These are phyloP conservation scores for Ilyonectria destructans DNA, from an alignment of 2,329 filamentous ascomycete species.

Conservation along the genomic window DNA sequence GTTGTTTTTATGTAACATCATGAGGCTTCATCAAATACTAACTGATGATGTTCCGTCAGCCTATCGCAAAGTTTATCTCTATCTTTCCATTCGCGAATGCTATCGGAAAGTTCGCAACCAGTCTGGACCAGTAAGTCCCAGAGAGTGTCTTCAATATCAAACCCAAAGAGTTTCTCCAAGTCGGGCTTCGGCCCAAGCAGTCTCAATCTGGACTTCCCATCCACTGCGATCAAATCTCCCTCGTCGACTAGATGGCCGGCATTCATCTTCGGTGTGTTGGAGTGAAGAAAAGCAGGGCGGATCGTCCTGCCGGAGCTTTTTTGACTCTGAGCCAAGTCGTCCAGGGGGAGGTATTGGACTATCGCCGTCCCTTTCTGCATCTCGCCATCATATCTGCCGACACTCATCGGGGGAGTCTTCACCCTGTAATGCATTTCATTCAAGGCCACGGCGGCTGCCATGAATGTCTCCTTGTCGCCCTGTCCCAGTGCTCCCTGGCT, in stretches of 20 bases:
- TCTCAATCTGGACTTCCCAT: constrained; percentile 27
- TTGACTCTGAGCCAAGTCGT: constrained; percentile 4
- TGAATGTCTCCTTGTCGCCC: constrained; percentile 32
- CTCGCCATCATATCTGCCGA: constrained; percentile 26
- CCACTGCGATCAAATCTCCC: constrained; percentile 22
- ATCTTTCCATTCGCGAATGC: constrained; percentile 26
- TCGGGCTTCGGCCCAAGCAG: constrained; percentile 25
- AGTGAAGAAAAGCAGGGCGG: constrained; percentile 30
- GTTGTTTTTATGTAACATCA: neutral
- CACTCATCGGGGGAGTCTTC: constrained; percentile 9
- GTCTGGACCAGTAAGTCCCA: constrained; percentile 34
- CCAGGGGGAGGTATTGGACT: constrained; percentile 23
- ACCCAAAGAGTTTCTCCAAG: constrained; percentile 19
- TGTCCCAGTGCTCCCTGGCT: constrained; percentile 32
- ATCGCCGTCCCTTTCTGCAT: constrained; percentile 28
- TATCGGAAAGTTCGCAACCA: constrained; percentile 30
- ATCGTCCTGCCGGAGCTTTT: neutral
- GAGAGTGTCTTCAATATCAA: constrained; percentile 31
- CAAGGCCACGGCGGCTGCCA: constrained; percentile 28
- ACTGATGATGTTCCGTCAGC: constrained; percentile 29
- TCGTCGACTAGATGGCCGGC: constrained; percentile 31
- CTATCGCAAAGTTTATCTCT: constrained; percentile 27
- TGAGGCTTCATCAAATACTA: constrained; percentile 27
- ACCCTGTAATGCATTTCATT: constrained; percentile 22
- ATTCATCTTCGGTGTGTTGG: constrained; percentile 34